Conservation (phyloP, 768 basidiomycete species). For the Auriculariales sp. region DNA sequence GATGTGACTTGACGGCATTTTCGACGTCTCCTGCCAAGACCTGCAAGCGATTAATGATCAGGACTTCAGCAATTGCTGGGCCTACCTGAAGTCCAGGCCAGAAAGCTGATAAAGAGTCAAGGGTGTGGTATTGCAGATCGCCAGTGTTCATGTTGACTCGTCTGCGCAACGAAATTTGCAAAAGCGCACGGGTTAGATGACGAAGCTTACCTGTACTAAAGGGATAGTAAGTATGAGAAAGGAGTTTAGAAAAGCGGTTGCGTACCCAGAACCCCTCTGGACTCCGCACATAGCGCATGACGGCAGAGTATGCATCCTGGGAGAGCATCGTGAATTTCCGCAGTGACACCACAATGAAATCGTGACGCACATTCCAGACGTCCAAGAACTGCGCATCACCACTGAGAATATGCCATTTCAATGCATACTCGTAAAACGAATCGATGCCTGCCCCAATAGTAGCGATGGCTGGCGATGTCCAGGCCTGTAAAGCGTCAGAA, state of each 20-base stretch:
- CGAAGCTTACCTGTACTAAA: background rate
- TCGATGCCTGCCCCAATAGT: slow-evolving; percentile 91
- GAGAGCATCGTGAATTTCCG: background rate
- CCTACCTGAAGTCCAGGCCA: slow-evolving; percentile 82
- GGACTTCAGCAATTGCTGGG: slow-evolving; percentile 9
- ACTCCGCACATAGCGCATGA: slow-evolving; percentile 76
- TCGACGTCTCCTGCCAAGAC: slow-evolving; percentile 75
- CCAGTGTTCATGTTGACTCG: slow-evolving; percentile 70
- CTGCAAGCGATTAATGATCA: background rate
- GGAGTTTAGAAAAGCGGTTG: slow-evolving; percentile 3
- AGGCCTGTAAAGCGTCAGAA: slow-evolving; percentile 28
- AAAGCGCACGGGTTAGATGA: background rate
- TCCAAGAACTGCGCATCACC: slow-evolving; percentile 75
- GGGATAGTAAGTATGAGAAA: background rate
- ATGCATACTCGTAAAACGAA: slow-evolving; percentile 87
- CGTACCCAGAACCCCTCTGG: slow-evolving; percentile 80
- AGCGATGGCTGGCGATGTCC: slow-evolving; percentile 63
- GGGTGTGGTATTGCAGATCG: slow-evolving; percentile 54
- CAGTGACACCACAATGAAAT: no score
- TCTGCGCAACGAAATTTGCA: slow-evolving; percentile 39
- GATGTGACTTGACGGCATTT: slow-evolving; percentile 83
- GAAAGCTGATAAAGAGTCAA: slow-evolving; percentile 94
- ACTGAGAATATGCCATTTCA: slow-evolving; percentile 85
- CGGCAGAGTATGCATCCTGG: slow-evolving; percentile 58
- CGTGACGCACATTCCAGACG: slow-evolving; percentile 36